A percentile compares a stretch with the other conserved stretches of the same genome.
Conservation (phyloP, 1,284 basidiomycete genomes). For the Trametes pubescens region DNA sequence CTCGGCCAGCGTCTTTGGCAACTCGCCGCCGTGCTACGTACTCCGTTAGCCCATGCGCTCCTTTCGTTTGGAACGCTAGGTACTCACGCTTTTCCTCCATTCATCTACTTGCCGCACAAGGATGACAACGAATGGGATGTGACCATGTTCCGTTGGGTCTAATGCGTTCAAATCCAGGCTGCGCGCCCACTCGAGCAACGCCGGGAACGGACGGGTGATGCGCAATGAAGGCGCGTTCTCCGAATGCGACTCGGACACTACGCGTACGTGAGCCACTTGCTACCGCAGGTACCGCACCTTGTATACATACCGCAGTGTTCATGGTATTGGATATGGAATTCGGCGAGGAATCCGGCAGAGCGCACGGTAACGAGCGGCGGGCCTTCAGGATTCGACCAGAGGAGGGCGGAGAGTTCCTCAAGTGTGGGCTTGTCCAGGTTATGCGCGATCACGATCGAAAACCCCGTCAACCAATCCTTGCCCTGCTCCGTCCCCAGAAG, state of each 20-base stretch:
- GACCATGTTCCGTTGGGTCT: conserved; percentile 87
- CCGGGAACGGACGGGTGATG: conserved; percentile 89
- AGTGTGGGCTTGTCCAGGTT: conserved; percentile 71
- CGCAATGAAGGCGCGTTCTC: conserved; percentile 79
- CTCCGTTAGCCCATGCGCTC: neutral
- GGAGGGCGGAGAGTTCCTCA: conserved; percentile 64
- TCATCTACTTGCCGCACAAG: conserved; percentile 84
- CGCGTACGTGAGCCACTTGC: conserved; percentile 1
- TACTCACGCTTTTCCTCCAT: conserved; percentile 76
- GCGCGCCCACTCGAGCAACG: conserved; percentile 76
- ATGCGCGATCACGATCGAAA: conserved; percentile 84
- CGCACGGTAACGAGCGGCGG: conserved; percentile 81
- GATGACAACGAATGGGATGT: conserved; percentile 88
- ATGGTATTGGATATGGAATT: conserved; percentile 86
- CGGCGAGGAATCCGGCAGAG: conserved; percentile 89
- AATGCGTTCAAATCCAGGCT: conserved; percentile 76
- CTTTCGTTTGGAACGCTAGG: neutral
- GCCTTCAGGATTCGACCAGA: conserved; percentile 69
- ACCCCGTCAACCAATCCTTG: conserved; percentile 53
- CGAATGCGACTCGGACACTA: conserved; percentile 41
- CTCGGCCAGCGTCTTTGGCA: conserved; percentile 73
- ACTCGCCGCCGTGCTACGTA: conserved; percentile 66
- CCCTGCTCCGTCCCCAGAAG: conserved; percentile 61
- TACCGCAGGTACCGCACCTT: neutral
- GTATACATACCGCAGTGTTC: conserved; percentile 79